phyloP scores from a whole-genome alignment of 495 filamentous ascomycete genomes.

The Letharia columbiana region DNA sequence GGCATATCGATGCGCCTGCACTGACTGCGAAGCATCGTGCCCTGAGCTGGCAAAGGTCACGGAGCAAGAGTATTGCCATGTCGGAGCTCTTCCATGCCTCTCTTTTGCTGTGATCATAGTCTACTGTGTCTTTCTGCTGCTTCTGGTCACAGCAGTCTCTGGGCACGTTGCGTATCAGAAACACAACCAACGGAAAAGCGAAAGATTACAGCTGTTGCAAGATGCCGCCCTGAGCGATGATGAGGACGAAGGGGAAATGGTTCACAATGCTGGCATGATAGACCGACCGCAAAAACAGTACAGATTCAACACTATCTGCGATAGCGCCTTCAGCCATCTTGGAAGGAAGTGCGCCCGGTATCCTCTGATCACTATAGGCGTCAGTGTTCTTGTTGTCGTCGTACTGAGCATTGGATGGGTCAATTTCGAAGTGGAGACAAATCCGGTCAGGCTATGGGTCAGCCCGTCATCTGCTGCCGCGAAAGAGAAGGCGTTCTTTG shows the following conservation, averaged over 20 bases:
- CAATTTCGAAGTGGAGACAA: constrained; percentile 73
- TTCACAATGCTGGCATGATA: constrained; percentile 58
- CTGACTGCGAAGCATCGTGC: constrained; percentile 82
- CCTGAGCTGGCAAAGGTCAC: constrained; percentile 67
- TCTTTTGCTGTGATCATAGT: constrained; percentile 85
- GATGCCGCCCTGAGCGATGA: constrained; percentile 79
- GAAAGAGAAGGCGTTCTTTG: constrained; percentile 89
- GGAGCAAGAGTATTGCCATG: constrained; percentile 60
- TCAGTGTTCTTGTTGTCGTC: constrained; percentile 59
- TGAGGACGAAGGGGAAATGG: constrained; percentile 75
- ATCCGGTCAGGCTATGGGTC: constrained; percentile 91
- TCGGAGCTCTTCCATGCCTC: constrained; percentile 79
- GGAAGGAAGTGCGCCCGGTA: constrained; percentile 73
- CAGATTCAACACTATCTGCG: constrained; percentile 65
- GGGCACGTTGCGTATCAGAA: constrained; percentile 68
- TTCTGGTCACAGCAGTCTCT: constrained; percentile 56
- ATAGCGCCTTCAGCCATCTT: constrained; percentile 73
- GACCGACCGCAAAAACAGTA: constrained; percentile 67
- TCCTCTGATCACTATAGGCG: constrained; percentile 70
- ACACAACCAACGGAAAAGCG: constrained; percentile 62
- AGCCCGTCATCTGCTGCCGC: constrained; percentile 85
- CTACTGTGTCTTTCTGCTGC: constrained; percentile 64
- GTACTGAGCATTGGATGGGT: constrained; percentile 81
- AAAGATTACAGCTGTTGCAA: constrained; percentile 76
- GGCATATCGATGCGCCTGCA: constrained; percentile 79